These are phyloP conservation scores for Chionographis japonica DNA, from an alignment of 106 monocot genomes.

Conservation along the genomic window DNA sequence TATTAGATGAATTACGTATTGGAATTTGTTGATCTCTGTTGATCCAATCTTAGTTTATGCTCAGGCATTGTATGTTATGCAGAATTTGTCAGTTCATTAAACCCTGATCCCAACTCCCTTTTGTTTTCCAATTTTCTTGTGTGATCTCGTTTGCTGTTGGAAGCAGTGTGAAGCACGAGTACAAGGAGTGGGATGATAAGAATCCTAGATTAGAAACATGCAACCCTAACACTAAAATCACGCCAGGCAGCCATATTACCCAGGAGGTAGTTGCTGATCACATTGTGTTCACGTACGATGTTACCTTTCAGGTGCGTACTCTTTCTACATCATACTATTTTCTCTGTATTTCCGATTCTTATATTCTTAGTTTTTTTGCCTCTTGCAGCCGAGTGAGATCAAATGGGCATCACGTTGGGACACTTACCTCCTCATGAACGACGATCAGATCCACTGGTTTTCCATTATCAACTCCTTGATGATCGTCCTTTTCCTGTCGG, in stretches of 20 bases:
- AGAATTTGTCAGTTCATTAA: too few relatives aligned
- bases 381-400: constrained; percentile 22
- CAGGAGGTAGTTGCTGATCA: constrained; percentile 36
- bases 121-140: neutral
- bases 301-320: constrained; percentile 33
- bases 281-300: constrained; percentile 49
- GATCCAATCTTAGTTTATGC: too few relatives aligned
- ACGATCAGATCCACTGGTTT: constrained; percentile 40
- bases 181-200: constrained; percentile 44
- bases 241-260: constrained; percentile 9
- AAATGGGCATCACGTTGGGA: constrained; percentile 44
- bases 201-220: constrained; percentile 40
- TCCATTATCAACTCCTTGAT: constrained; percentile 32
- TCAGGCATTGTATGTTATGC: too few relatives aligned
- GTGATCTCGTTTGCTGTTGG: neutral
- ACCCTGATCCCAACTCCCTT: neutral
- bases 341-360: neutral
- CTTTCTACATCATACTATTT: neutral
- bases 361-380: neutral
- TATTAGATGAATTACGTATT: too few relatives aligned
- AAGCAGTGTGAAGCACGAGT: constrained; percentile 42
- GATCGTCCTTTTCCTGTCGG: constrained; percentile 33
- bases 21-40: too few relatives aligned
- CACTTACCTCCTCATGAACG: constrained; percentile 33
- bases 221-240: constrained; percentile 30